Conservation (phyloP, 2,329 filamentous ascomycete species). For the Pleomassaria siparia region DNA sequence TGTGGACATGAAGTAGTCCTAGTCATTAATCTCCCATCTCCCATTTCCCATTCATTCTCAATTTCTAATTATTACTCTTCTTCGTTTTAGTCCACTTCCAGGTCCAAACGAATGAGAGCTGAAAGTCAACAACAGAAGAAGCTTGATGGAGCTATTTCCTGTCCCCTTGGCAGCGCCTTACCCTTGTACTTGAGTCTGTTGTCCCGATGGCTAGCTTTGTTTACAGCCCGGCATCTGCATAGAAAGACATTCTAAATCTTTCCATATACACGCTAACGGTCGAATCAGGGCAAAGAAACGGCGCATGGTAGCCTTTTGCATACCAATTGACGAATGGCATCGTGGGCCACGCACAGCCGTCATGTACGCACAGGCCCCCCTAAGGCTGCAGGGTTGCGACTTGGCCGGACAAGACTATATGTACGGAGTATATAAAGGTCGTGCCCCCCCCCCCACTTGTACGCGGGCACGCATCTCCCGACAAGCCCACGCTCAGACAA, state of each 20-base stretch:
- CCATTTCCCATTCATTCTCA: too few relatives aligned
- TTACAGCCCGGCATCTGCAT: constrained; percentile 3
- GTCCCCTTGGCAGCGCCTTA: constrained; percentile 13
- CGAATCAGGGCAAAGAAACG: constrained; percentile 20
- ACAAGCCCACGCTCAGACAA: constrained; percentile 44
- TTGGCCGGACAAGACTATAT: constrained; percentile 28
- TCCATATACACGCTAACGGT: constrained; percentile 12
- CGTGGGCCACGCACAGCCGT: constrained; percentile 7
- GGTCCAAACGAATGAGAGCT: too few relatives aligned
- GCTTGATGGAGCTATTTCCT: too few relatives aligned
- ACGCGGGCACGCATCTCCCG: constrained; percentile 38
- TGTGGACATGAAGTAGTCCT: too few relatives aligned
- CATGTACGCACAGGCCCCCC: constrained; percentile 25
- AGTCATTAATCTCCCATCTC: too few relatives aligned
- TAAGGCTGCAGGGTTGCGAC: constrained; percentile 28
- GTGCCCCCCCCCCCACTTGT: constrained; percentile 31
- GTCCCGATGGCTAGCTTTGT: neutral
- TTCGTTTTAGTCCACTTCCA: too few relatives aligned
- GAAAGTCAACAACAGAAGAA: too few relatives aligned
- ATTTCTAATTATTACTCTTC: too few relatives aligned
- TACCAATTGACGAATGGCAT: constrained; percentile 33
- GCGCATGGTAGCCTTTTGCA: constrained; percentile 13
- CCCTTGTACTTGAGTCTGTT: neutral
- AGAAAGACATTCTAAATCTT: constrained; percentile 17
- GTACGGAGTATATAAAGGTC: constrained; percentile 37